These are phyloP conservation scores for Leptographium lundbergii DNA, from an alignment of 2,329 filamentous ascomycete genomes.

Conservation along the genomic window DNA sequence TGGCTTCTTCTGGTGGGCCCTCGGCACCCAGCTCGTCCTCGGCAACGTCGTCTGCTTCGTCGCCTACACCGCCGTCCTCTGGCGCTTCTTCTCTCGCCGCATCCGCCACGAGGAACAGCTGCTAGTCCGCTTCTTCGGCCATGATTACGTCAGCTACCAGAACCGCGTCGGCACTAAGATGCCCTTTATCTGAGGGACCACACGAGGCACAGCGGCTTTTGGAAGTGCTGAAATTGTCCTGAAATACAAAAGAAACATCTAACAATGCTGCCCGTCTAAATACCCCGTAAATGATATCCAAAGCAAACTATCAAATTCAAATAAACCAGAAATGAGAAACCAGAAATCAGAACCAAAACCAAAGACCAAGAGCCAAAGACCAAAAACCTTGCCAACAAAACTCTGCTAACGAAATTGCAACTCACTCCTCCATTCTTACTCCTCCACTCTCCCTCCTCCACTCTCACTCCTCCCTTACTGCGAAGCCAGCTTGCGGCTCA, in stretches of 20 bases:
- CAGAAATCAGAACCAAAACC: too few species aligned
- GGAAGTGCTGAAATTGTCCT: neutral
- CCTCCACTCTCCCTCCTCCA: too few species aligned
- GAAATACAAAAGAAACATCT: neutral
- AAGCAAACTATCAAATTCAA: too few species aligned
- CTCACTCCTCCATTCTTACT: neutral
- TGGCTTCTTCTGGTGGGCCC: conserved; percentile 95
- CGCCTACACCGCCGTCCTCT: conserved; percentile 63
- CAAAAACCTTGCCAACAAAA: too few species aligned
- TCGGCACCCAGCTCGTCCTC: conserved; percentile 86
- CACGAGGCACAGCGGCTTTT: too few species aligned
- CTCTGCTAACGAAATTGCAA: neutral
- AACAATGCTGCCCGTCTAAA: too few species aligned
- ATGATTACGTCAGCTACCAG: conserved; percentile 66
- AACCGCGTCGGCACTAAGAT: conserved; percentile 63
- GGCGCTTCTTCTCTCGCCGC: conserved; percentile 68
- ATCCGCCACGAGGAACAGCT: conserved; percentile 69
- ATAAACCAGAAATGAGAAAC: too few species aligned
- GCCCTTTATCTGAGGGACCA: conserved; percentile 49
- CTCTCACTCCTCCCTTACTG: too few species aligned
- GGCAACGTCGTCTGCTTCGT: conserved; percentile 72
- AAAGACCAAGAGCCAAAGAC: too few species aligned
- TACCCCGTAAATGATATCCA: too few species aligned
- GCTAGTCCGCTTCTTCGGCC: conserved; percentile 69
- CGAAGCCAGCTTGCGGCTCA: conserved; percentile 32